Percentiles rank a stretch among this genome's conserved stretches.
These are phyloP conservation scores for Didymella keratinophila DNA, from an alignment of 2,329 filamentous ascomycete species.

Conservation along the genomic window DNA sequence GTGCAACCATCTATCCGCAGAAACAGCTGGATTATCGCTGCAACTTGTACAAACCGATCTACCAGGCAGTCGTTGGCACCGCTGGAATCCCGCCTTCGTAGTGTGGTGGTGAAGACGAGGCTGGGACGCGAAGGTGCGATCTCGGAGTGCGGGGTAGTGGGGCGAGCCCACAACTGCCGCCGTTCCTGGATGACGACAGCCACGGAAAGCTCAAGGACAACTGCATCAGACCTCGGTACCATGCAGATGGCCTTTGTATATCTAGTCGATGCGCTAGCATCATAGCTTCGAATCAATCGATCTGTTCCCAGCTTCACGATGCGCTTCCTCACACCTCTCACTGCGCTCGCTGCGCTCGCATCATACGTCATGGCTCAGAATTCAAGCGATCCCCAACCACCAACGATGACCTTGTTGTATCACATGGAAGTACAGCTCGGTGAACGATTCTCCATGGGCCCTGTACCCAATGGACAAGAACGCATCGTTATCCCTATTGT, in stretches of 20 bases:
- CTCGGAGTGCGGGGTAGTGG: constrained; percentile 20
- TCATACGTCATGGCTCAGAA: constrained; percentile 27
- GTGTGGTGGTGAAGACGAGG: background rate
- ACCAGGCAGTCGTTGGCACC: constrained; percentile 25
- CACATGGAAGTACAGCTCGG: constrained; percentile 34
- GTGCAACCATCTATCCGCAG: constrained; percentile 30
- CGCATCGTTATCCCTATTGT: constrained; percentile 42
- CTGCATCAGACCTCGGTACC: constrained; percentile 11
- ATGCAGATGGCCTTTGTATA: constrained; percentile 1
- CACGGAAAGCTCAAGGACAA: background rate
- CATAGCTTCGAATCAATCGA: background rate
- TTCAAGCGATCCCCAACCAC: constrained; percentile 25
- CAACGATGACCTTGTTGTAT: constrained; percentile 34
- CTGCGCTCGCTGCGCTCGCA: constrained; percentile 13
- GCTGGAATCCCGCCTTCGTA: constrained; percentile 22
- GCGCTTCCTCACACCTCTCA: constrained; percentile 19
- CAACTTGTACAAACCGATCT: constrained; percentile 25
- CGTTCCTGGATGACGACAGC: constrained; percentile 11
- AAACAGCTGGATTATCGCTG: constrained; percentile 26
- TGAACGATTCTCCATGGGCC: constrained; percentile 30
- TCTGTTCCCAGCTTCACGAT: constrained; percentile 10
- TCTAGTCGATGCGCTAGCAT: constrained; percentile 4
- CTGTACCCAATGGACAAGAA: constrained; percentile 32
- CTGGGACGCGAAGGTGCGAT: background rate
- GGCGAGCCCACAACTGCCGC: constrained; percentile 3